These are phyloP conservation scores for Kazachstania taianensis DNA, from an alignment of 805 yeast species.

Conservation along the genomic window DNA sequence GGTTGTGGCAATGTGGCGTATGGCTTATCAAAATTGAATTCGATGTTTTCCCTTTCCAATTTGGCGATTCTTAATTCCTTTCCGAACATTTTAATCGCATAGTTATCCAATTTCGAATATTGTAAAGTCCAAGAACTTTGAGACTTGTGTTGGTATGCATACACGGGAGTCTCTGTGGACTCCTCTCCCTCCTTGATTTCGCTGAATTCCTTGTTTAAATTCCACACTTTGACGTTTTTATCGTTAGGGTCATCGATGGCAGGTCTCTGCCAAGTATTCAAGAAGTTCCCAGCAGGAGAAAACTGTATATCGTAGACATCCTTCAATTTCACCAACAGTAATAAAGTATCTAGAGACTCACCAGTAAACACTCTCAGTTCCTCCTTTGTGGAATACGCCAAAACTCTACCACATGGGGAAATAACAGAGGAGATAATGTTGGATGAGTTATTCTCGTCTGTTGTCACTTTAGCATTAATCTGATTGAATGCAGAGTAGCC, in stretches of 20 bases:
- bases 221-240: conserved; percentile 73
- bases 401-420: conserved; percentile 29
- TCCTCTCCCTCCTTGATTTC: conserved; percentile 1
- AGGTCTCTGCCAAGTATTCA: conserved; percentile 89
- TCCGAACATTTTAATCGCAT: conserved; percentile 21
- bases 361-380: conserved; percentile 24
- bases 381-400: conserved; percentile 24
- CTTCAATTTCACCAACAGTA: conserved; percentile 29
- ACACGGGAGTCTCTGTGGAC: conserved; percentile 13
- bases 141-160: conserved; percentile 61
- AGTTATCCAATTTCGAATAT: conserved; percentile 28
- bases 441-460: conserved; percentile 5
- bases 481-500: conserved; percentile 27
- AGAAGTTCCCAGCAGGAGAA: conserved; percentile 76
- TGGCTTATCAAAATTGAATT: conserved; percentile 40
- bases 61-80: conserved; percentile 27
- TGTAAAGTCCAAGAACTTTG: conserved; percentile 72
- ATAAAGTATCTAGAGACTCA: conserved; percentile 15
- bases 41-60: conserved; percentile 34
- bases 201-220: conserved; percentile 40
- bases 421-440: conserved; percentile 21
- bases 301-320: conserved; percentile 78
- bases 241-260: conserved; percentile 58
- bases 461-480: conserved; percentile 10
- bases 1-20: conserved; percentile 41